Percentiles rank a stretch among this genome's conserved stretches.
These are phyloP conservation scores for Beauveria sp. DNA, from an alignment of 2,329 filamentous ascomycete genomes.

Conservation along the genomic window DNA sequence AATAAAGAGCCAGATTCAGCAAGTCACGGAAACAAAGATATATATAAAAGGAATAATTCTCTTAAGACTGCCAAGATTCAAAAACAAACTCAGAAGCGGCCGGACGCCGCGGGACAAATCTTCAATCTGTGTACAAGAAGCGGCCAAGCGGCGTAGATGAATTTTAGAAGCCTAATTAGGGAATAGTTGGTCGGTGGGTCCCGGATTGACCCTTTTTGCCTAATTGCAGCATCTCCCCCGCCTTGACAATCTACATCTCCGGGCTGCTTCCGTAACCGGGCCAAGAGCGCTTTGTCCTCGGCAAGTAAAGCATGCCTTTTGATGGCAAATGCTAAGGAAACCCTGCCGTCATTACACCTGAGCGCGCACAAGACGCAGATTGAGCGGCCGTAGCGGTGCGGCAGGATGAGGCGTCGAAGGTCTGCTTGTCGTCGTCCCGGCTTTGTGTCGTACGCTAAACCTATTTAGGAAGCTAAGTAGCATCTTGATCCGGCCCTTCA, in stretches of 20 bases:
- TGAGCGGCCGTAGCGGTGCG: background rate
- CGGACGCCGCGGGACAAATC: background rate
- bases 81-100: background rate
- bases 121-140: background rate
- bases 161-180: conserved; percentile 9
- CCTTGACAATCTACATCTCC: background rate
- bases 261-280: background rate
- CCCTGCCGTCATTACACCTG: no score
- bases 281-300: background rate
- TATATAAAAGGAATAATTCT: background rate
- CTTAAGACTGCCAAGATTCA: background rate
- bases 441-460: conserved; percentile 4
- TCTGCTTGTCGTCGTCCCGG: background rate
- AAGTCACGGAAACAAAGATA: background rate
- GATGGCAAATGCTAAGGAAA: no score
- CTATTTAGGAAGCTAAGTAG: conserved; percentile 9
- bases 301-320: no score
- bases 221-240: background rate
- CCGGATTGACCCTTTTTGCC: background rate
- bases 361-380: background rate
- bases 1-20: background rate
- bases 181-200: background rate
- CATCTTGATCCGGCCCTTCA: background rate
- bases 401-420: background rate
- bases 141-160: conserved; percentile 1